Base-by-base conservation (phyloP, 2,329 filamentous ascomycete genomes). In the Venturia carpophila region DNA sequence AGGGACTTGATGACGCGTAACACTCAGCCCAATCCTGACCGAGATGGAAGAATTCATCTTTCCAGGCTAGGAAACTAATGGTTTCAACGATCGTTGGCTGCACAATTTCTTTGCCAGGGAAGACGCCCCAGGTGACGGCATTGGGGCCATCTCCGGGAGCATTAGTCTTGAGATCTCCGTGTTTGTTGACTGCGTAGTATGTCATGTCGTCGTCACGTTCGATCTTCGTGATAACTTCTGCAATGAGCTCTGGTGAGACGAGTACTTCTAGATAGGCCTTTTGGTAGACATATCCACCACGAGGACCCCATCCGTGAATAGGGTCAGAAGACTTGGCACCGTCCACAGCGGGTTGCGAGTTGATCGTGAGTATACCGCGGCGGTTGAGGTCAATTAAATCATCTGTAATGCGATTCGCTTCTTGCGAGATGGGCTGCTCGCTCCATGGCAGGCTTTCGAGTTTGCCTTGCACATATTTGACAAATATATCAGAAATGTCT, bases 71-170 rank as follows among this genome's bases (percentile, higher is more conserved):
- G 83, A 99, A 99, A 75, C 91, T 96, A 75, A 99, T 88, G 21
- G 91, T 95, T 79, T 99, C 94, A 63, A 99, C 94, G 71, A 99
- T 97, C n/a, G 94, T 99, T 17, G 94, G 94, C 76, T 99, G 94
- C n/a, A 99, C 92, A 73, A 99, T 97, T 77, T 99, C 94, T 76
- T 97, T 96, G 66, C 94, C 94, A 0, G 94, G 93, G 80, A 97
- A 99, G 42, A 99, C 95, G 77, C 94, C 94, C 94, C 94, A 99
- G 1, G 94, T 99, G 62, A 99, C 90, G n/a, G 94, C 94, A 71
- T 99, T 99, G 45, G 94, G 94, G 6, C 91, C 90, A 70, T 95
- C 91, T 27, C 86, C 85, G 10, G 87, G 87, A 1, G 91, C 87
- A 72, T 99, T 97, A 37, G 91, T 94, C 75, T 87, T 87, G 65